Percentiles rank a stretch among this genome's conserved stretches.
These are phyloP conservation scores for Apiotrichum siamense DNA, from an alignment of 1,284 basidiomycete genomes.

Conservation along the genomic window DNA sequence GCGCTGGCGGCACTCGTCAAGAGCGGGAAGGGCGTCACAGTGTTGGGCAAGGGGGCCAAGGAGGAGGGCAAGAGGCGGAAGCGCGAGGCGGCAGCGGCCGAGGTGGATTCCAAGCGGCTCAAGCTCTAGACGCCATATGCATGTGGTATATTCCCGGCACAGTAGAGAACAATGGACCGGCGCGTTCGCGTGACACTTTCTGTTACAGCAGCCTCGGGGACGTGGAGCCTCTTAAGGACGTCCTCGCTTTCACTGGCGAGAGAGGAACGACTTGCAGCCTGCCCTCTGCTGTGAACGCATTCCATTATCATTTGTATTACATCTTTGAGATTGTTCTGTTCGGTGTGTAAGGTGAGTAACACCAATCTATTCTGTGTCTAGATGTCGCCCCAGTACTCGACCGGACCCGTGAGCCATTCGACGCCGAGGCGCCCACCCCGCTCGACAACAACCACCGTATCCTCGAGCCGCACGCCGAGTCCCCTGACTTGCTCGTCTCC, in stretches of 20 bases:
- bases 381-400: constrained; percentile 32
- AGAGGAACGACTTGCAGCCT: too few species aligned
- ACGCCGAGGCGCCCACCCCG: constrained; percentile 42
- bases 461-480: constrained; percentile 73
- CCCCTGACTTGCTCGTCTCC: constrained; percentile 51
- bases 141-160: background rate
- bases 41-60: constrained; percentile 65
- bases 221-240: too few species aligned
- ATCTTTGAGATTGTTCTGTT: too few species aligned
- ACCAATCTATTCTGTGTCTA: too few species aligned
- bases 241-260: too few species aligned
- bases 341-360: too few species aligned
- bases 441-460: constrained; percentile 66
- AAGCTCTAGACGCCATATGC: constrained; percentile 25
- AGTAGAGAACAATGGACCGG: too few species aligned
- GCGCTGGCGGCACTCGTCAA: constrained; percentile 74
- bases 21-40: constrained; percentile 70
- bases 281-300: too few species aligned
- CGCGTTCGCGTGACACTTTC: too few species aligned
- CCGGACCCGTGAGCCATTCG: constrained; percentile 41
- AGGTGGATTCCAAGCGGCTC: constrained; percentile 35
- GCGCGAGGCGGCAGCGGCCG: constrained; percentile 17
- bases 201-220: too few species aligned
- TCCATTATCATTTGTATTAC: too few species aligned
- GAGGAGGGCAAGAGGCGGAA: constrained; percentile 42